Evolutionary conservation across 2,329 filamentous ascomycete genomes (phyloP).

Genomic region (Metarhizium robertsii): DNA sequence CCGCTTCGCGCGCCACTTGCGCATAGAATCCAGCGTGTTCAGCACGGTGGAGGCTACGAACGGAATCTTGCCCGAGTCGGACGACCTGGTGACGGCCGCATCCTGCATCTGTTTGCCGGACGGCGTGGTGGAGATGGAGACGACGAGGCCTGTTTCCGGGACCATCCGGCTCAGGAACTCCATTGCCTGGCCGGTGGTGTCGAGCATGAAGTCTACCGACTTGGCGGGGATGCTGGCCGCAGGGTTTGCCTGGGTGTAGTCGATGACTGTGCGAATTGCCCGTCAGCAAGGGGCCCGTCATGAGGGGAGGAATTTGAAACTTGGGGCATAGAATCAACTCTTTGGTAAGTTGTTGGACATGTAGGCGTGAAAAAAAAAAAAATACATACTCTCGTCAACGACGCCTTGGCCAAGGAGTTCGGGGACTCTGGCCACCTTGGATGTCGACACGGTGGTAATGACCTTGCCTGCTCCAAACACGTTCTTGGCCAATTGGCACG

Average conservation of each 20-base stretch:
- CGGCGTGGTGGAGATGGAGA: conserved; percentile 26
- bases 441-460: conserved; percentile 34
- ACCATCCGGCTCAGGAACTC: conserved; percentile 26
- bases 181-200: conserved; percentile 28
- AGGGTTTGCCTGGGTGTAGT: conserved; percentile 14
- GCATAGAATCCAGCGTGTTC: conserved; percentile 21
- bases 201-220: conserved; percentile 33
- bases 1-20: conserved; percentile 20
- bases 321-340: too few relatives aligned
- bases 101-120: conserved; percentile 25
- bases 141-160: conserved; percentile 21
- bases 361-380: too few relatives aligned
- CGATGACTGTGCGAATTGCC: conserved; percentile 11
- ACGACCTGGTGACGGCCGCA: conserved; percentile 16
- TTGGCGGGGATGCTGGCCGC: conserved; percentile 18
- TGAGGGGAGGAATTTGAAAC: background rate
- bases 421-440: conserved; percentile 26
- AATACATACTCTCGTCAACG: conserved; percentile 24
- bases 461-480: conserved; percentile 33
- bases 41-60: conserved; percentile 14
- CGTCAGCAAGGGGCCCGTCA: background rate
- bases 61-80: conserved; percentile 17
- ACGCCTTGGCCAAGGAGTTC: conserved; percentile 27
- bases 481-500: conserved; percentile 33
- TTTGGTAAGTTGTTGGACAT: too few relatives aligned